Base-by-base conservation (phyloP, 768 basidiomycete species). In the Boletus rufocinnamomeus region DNA sequence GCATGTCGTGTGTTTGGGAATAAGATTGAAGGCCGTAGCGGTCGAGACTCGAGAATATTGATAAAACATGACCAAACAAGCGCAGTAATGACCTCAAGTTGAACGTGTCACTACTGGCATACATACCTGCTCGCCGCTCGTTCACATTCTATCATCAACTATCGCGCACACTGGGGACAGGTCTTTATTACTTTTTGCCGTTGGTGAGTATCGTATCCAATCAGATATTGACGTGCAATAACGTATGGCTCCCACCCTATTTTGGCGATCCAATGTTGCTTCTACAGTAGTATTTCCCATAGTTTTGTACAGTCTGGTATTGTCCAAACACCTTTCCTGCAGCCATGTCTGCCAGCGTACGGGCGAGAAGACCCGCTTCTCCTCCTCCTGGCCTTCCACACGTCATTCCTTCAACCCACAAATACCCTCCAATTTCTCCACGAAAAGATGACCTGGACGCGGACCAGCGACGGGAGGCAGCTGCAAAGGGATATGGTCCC, bases 391-490 rank as follows among this genome's bases (percentile, higher is more conserved):
- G 77, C 51, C 71, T 75, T 67, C 59, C 76, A 40, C 73, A 74
- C 59, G 73, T 63, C 60, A n/a, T 48, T 71, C 58, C 71, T 65
- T 67, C 67, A 38, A 35, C 64, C 40, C 82, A 82, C 66, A 77
- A 85, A 67, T 89, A 88, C 76, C 88, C 88, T 32, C 82, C 87
- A 69, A 72, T 50, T 2, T 14, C 50, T 28, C 41, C 80, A 19
- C 76, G 82, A 61, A 81, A 85, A 57, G 85, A 85, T 67, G 82
- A 84, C 70, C 70, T 90, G n/a, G 86, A 88, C 67, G 89, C 90
- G 25, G 90, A 92, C 72, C 81, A 80, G 66, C 80, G 87, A 54
- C 79, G 87, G 62, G 84, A 82, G 35, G 86, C 85, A 19, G 89
- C 87, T 2, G 81, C 86, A n/a, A 83, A 82, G 62, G 86, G 87